A percentile compares a stretch with the other conserved stretches of the same genome.
phyloP scores from a whole-genome alignment of 2,329 filamentous ascomycete genomes.

The Ophiostoma novo-ulmi region DNA sequence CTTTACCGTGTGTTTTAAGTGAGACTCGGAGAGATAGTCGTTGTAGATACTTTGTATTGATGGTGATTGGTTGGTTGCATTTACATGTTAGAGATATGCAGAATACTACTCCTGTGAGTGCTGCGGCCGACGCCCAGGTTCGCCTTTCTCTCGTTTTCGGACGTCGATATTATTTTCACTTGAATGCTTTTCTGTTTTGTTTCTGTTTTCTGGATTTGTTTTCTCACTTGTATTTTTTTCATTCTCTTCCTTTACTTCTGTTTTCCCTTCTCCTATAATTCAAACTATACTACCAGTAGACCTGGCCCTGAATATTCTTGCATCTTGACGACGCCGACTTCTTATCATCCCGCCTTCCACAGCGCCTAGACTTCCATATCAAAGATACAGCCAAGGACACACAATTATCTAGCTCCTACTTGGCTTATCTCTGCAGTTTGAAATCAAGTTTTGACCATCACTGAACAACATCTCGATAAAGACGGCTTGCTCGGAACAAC shows the following conservation, averaged over 20 bases:
- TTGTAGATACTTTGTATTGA: conserved; percentile 28
- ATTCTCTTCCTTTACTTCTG: not conserved
- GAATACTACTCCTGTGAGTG: not conserved
- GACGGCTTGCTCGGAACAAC: not conserved
- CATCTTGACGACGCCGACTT: not conserved
- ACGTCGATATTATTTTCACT: not conserved
- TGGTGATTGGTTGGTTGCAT: not conserved
- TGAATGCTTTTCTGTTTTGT: not conserved
- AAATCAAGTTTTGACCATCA: not conserved
- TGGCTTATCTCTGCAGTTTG: conserved; percentile 2
- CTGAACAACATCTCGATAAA: not conserved
- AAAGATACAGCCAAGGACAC: not conserved
- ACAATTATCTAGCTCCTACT: not conserved
- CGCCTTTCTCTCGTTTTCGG: not conserved
- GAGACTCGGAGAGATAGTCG: conserved; percentile 24
- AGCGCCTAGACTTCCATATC: not conserved
- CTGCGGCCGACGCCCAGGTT: not conserved
- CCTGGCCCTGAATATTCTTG: not conserved
- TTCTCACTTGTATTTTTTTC: not conserved
- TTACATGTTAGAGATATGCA: not conserved
- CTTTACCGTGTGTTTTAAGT: not conserved
- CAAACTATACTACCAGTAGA: not conserved
- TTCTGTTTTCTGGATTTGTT: not conserved
- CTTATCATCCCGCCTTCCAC: not conserved
- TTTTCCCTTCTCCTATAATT: not conserved